A percentile compares a stretch with the other conserved stretches of the same genome.
Conservation (phyloP, 352 stramenopile genomes). For the Pythium rhizo-oryzae region DNA sequence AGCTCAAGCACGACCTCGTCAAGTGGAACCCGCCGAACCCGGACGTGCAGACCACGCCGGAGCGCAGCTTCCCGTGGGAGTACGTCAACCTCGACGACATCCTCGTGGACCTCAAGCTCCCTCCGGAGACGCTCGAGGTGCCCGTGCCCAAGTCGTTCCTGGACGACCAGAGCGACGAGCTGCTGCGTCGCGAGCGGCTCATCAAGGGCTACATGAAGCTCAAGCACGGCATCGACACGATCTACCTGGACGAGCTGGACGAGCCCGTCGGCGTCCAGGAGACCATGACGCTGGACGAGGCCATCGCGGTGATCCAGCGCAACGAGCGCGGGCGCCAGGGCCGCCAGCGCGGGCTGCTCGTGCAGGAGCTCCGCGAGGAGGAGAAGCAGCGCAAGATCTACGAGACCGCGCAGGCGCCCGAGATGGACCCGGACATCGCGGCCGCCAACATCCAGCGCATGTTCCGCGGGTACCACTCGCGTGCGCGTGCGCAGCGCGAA, state of each 20-base stretch:
- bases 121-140: slow-evolving; percentile 91
- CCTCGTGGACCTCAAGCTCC: slow-evolving; percentile 93
- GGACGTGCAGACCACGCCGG: slow-evolving; percentile 73
- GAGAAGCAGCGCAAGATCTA: slow-evolving; percentile 83
- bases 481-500: slow-evolving; percentile 61
- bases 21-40: slow-evolving; percentile 95
- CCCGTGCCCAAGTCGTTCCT: slow-evolving; percentile 89
- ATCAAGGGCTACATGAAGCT: slow-evolving; percentile 91
- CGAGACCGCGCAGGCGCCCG: slow-evolving; percentile 59
- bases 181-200: slow-evolving; percentile 77
- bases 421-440: slow-evolving; percentile 92
- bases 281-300: slow-evolving; percentile 64
- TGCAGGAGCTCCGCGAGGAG: slow-evolving; percentile 84
- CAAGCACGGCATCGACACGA: slow-evolving; percentile 78
- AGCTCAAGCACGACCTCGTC: slow-evolving; percentile 92
- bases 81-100: slow-evolving; percentile 94
- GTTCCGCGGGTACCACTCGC: slow-evolving; percentile 84
- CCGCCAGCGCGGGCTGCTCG: slow-evolving; percentile 78
- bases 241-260: slow-evolving; percentile 56
- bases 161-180: slow-evolving; percentile 75
- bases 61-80: slow-evolving; percentile 93
- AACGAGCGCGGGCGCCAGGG: slow-evolving; percentile 92
- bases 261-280: slow-evolving; percentile 36
- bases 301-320: slow-evolving; percentile 88
- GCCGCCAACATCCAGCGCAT: slow-evolving; percentile 91